Conservation (phyloP, 371 early-diverging fungal species). For the Homolaphlyctis polyrhiza region DNA sequence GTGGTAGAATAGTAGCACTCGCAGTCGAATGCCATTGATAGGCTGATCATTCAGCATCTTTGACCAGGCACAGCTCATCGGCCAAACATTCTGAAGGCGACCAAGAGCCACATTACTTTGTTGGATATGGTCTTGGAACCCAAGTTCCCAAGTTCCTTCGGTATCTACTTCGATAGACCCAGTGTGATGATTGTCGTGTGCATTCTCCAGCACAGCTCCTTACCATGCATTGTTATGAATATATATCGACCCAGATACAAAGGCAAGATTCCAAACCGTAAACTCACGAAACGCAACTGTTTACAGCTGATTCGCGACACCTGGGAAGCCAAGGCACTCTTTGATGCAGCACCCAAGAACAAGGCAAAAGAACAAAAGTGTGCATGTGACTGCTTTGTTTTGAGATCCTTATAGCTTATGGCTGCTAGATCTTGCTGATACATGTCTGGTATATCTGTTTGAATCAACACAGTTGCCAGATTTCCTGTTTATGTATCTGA, state of each 20-base stretch:
- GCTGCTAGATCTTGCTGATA: too few species aligned
- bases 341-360: conserved; percentile 23
- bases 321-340: conserved; percentile 38
- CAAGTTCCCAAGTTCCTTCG: conserved; percentile 37
- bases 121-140: conserved; percentile 26
- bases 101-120: conserved; percentile 23
- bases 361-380: conserved; percentile 1
- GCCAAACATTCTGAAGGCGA: neutral
- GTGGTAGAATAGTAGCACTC: too few species aligned
- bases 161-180: too few species aligned
- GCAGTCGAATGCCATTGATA: too few species aligned
- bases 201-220: too few species aligned
- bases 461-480: conserved; percentile 21
- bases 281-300: conserved; percentile 22
- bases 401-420: too few species aligned
- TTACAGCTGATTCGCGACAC: conserved; percentile 32
- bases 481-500: conserved; percentile 37
- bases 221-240: neutral
- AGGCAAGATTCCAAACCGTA: conserved; percentile 37
- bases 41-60: neutral
- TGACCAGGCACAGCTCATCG: neutral
- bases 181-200: too few species aligned
- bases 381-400: too few species aligned
- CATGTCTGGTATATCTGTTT: neutral
- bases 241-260: conserved; percentile 18